A percentile compares a stretch with the other conserved stretches of the same genome.
phyloP scores from a whole-genome alignment of 768 basidiomycete species.

The Floccularia luteovirens region DNA sequence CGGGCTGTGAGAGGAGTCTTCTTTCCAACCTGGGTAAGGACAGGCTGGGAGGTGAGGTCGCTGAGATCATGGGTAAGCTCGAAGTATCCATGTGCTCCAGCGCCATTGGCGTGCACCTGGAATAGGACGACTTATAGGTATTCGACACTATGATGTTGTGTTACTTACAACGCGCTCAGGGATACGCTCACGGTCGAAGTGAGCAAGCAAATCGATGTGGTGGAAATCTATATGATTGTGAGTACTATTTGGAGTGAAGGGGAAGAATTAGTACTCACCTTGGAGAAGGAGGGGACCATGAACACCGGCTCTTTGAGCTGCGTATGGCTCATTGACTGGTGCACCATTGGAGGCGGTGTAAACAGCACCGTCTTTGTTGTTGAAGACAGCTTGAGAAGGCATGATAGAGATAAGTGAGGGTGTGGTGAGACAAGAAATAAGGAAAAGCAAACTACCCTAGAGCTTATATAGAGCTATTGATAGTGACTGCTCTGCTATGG shows the following conservation, averaged over 20 bases:
- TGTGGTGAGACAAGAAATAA: slow-evolving; percentile 7
- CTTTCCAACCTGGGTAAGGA: slow-evolving; percentile 62
- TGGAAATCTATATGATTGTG: slow-evolving; percentile 57
- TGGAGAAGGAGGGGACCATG: slow-evolving; percentile 85
- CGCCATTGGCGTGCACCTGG: slow-evolving; percentile 88
- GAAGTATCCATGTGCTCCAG: slow-evolving; percentile 91
- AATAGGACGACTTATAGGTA: too few relatives aligned
- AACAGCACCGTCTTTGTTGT: slow-evolving; percentile 43
- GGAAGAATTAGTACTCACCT: slow-evolving; percentile 34
- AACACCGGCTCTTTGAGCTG: slow-evolving; percentile 65
- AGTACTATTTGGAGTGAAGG: slow-evolving; percentile 7
- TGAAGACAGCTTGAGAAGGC: slow-evolving; percentile 57
- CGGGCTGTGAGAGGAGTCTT: slow-evolving; percentile 71
- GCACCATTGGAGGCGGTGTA: slow-evolving; percentile 89
- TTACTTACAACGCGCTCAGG: slow-evolving; percentile 81
- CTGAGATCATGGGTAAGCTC: slow-evolving; percentile 81
- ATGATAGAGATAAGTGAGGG: too few relatives aligned
- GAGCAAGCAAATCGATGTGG: slow-evolving; percentile 83
- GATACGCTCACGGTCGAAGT: slow-evolving; percentile 93
- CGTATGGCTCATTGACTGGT: slow-evolving; percentile 69
- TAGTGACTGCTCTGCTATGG: too few relatives aligned
- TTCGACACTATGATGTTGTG: too few relatives aligned
- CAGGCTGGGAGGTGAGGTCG: slow-evolving; percentile 67
- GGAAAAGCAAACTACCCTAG: not conserved
- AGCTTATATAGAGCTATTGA: slow-evolving; percentile 4